Conservation (phyloP, 2,329 filamentous ascomycete species). For the Keithomyces neogunnii region DNA sequence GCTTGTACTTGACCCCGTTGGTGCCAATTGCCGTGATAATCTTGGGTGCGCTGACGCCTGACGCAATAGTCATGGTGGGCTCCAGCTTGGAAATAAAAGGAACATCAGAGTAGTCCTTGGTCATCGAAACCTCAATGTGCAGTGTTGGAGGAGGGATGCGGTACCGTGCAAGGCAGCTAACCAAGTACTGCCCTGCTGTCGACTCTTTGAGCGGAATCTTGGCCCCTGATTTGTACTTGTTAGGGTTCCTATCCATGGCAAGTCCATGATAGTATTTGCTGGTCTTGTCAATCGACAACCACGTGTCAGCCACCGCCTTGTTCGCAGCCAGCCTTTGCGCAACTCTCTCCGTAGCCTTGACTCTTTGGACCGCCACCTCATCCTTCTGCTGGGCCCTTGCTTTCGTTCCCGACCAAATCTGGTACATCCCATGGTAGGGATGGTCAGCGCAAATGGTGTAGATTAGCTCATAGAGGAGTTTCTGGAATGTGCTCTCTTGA, state of each 20-base stretch:
- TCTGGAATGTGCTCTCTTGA: conserved; percentile 64
- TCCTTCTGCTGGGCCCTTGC: conserved; percentile 64
- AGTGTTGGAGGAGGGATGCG: conserved; percentile 83
- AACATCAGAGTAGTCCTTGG: conserved; percentile 67
- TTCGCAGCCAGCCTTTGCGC: conserved; percentile 51
- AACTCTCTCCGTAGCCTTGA: conserved; percentile 63
- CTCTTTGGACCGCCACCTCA: conserved; percentile 63
- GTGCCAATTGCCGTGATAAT: conserved; percentile 75
- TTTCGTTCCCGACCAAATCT: conserved; percentile 78
- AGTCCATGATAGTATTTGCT: conserved; percentile 59
- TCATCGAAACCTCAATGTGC: conserved; percentile 65
- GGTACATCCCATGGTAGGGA: conserved; percentile 95
- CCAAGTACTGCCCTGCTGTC: conserved; percentile 51
- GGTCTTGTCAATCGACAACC: conserved; percentile 64
- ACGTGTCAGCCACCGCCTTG: conserved; percentile 45
- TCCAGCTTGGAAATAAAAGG: conserved; percentile 68
- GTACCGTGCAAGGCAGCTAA: conserved; percentile 53
- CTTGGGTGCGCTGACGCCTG: conserved; percentile 87
- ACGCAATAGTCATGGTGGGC: conserved; percentile 73
- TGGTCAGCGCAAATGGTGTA: conserved; percentile 84
- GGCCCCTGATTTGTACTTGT: conserved; percentile 58
- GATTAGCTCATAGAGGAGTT: conserved; percentile 61
- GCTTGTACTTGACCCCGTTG: conserved; percentile 74
- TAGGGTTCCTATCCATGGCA: conserved; percentile 55
- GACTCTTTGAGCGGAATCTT: conserved; percentile 59